Evolutionary conservation across 345 rosid species (phyloP), one percentile per base, ranked within the genome.

Genomic region (Eucalyptus dawsonii): DNA sequence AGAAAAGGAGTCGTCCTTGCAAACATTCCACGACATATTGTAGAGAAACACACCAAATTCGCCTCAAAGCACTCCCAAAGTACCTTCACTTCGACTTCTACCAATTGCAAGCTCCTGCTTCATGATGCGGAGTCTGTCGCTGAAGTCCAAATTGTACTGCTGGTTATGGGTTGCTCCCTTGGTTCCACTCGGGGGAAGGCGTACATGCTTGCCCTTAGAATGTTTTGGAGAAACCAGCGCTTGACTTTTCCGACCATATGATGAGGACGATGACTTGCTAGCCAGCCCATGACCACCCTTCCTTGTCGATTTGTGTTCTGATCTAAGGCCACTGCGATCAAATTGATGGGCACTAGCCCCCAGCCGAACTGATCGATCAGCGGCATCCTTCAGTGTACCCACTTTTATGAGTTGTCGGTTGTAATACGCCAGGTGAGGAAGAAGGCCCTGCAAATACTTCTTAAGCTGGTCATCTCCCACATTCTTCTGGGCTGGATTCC

Each of bases 401-500:
- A 88, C 88, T 93, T 96, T 98, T 80, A 92, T 91, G 85, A 96
- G 93, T 92, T 97, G 99, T 88, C 97, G 90, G 89, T 98, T 98
- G 93, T 93, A 96, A 94, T 94, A 98, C 19, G 94, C 93, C 91
- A 98, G 90, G 88, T 95, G 93, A 56, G 99, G 99, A 87, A 98
- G 95, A 89, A 97, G 98, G 58, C 99, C 94, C 88, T 91, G 95
- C 50, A 98, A 93, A 91, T 95, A 88, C 89, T 98, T 98, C 93
- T 94, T 96, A 88, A 98, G 94, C 88, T 96, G 96, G 87, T 98
- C 99, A 86, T 98, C 99, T 88, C 99, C 99, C 37, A 97, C 97
- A 88, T 97, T 98, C 91, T 96, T 96, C 94, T 97, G 99, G 14
- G 98, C 99, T 42, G 99, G 98, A 92, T 97, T 98, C 87, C 99